Base-by-base conservation (phyloP, 805 yeast species). In the Zygotorulaspora sp. region DNA sequence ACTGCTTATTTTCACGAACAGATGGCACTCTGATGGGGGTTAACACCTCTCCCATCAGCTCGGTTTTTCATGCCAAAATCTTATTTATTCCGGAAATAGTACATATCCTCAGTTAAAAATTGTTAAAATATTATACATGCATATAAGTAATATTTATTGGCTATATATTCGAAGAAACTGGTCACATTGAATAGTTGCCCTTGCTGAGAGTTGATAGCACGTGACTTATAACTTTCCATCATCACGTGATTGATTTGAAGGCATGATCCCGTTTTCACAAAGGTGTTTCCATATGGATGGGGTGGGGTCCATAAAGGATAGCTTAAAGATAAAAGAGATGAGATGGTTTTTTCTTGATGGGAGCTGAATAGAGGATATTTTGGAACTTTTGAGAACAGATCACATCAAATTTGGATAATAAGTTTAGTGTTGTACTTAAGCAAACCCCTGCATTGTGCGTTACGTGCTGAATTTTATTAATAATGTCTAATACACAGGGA, bases 81-180 rank as follows among this genome's bases (percentile, higher is more conserved):
- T 26, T 26, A 26, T 26, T 26, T 26, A 26, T 26, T 26, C 30
- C 30, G 30, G 17, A 26, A 14, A 14, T 14, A 26, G n/a, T 6
- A 17, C 30, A 26, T 26, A 4, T 26, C 11, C 15, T 12, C 30
- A 12, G n/a, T 26, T 17, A 14, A 17, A n/a, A 26, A 4, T 14
- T 14, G 15, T 14, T 26, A 5, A 6, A 26, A 14, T 14, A 26
- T 4, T 11, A 14, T 26, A 12, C 17, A 26, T 25, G 28, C 28
- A 25, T 26, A 26, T 26, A 26, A 12, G 4, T 6, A 26, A 10
- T 21, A 21, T 21, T n/a, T n/a, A n/a, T n/a, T n/a, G n/a, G n/a
- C n/a, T n/a, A n/a, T n/a, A n/a, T n/a, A n/a, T n/a, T n/a, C n/a
- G n/a, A n/a, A n/a, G n/a, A n/a, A n/a, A n/a, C n/a, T n/a, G n/a